A percentile compares a stretch with the other conserved stretches of the same genome.
Evolutionary conservation across 2,329 filamentous ascomycete genomes (phyloP).

Genomic region (Penicillium sclerotigenum): DNA sequence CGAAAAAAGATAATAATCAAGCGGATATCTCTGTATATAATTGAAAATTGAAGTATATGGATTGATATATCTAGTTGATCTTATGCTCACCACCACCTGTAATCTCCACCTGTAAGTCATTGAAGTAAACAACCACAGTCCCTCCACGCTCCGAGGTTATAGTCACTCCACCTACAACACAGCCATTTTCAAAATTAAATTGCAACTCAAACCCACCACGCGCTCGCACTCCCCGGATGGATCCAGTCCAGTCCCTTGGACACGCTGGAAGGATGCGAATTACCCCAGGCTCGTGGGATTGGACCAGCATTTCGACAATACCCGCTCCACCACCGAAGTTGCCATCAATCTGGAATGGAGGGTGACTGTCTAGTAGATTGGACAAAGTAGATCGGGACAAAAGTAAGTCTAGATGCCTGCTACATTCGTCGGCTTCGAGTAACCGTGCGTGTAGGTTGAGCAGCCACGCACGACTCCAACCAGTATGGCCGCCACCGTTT

Average conservation of each 20-base stretch:
- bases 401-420: slow-evolving; percentile 40
- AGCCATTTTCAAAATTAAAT: slow-evolving; percentile 38
- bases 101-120: slow-evolving; percentile 14
- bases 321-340: slow-evolving; percentile 51
- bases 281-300: slow-evolving; percentile 35
- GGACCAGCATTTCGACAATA: slow-evolving; percentile 47
- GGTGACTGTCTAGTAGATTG: slow-evolving; percentile 48
- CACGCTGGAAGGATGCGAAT: slow-evolving; percentile 42
- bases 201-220: slow-evolving; percentile 38
- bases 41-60: background rate
- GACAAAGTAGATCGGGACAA: slow-evolving; percentile 43
- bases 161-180: slow-evolving; percentile 16
- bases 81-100: slow-evolving; percentile 9
- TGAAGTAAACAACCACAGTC: slow-evolving; percentile 17
- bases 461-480: slow-evolving; percentile 53
- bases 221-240: slow-evolving; percentile 35
- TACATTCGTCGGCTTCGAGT: slow-evolving; percentile 38
- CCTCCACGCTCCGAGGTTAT: slow-evolving; percentile 16
- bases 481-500: slow-evolving; percentile 50
- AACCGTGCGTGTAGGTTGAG: slow-evolving; percentile 51
- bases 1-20: background rate
- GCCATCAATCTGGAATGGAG: slow-evolving; percentile 52
- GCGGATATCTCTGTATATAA: background rate
- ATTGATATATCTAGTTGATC: background rate
- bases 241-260: slow-evolving; percentile 37